Conservation (phyloP, 2,329 filamentous ascomycete genomes). For the Leptographium procerum region DNA sequence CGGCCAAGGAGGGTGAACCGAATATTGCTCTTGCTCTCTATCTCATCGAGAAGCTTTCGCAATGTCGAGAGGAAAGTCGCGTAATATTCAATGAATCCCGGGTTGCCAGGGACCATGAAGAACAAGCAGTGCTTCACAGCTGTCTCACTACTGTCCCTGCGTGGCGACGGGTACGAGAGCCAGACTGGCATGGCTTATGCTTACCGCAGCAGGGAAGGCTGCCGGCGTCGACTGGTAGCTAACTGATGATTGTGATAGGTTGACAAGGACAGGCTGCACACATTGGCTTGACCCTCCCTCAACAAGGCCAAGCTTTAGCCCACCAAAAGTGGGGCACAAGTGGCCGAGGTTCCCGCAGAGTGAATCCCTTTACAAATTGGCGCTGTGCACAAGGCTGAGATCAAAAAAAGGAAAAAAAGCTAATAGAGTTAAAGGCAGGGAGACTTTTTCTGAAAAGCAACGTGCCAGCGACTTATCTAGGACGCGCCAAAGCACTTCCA, state of each 20-base stretch:
- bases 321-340: neutral
- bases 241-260: neutral
- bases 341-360: neutral
- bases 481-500: too few relatives aligned
- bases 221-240: neutral
- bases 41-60: conserved; percentile 37
- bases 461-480: too few relatives aligned
- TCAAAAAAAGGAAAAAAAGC: too few relatives aligned
- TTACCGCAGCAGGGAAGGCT: neutral
- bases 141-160: neutral
- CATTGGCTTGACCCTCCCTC: neutral
- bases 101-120: conserved; percentile 68
- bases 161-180: conserved; percentile 9
- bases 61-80: conserved; percentile 51
- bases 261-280: neutral
- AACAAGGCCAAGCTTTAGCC: neutral
- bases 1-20: conserved; percentile 46
- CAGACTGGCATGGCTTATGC: conserved; percentile 6
- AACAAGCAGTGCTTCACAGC: conserved; percentile 33
- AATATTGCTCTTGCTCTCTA: conserved; percentile 18
- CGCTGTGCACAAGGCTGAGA: too few relatives aligned
- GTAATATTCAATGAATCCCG: conserved; percentile 66
- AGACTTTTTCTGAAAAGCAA: too few relatives aligned
- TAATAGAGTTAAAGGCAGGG: too few relatives aligned
- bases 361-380: neutral